phyloP scores from a whole-genome alignment of 83 land plant genomes.

The Diphasiastrum complanatum region DNA sequence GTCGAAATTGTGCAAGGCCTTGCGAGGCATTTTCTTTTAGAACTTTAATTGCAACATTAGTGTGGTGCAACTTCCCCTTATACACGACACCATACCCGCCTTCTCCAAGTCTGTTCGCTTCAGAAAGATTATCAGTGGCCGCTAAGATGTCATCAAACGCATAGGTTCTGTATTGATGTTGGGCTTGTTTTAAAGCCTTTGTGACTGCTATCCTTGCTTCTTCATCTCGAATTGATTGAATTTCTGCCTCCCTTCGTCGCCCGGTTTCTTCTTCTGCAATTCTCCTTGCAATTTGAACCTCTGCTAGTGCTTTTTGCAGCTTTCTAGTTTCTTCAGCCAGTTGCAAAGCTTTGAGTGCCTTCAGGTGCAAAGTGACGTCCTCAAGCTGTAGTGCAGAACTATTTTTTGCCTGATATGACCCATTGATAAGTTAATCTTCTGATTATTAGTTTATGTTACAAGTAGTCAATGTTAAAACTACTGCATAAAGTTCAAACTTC shows the following conservation, averaged over 20 bases:
- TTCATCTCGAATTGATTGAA: not conserved
- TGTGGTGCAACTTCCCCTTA: constrained; percentile 16
- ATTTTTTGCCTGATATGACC: no score
- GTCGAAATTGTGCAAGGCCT: constrained; percentile 14
- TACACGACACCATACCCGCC: constrained; percentile 20
- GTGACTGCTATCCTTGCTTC: not conserved
- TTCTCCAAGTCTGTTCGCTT: constrained; percentile 10
- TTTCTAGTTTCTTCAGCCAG: constrained; percentile 4
- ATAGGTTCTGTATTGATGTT: constrained; percentile 8
- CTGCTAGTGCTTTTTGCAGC: not conserved
- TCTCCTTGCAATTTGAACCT: not conserved
- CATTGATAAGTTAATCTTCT: no score
- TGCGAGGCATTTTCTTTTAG: constrained; percentile 18
- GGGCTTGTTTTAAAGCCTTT: not conserved
- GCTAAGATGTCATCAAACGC: constrained; percentile 4
- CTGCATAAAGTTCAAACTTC: no score
- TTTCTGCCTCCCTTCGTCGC: constrained; percentile 1
- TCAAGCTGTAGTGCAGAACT: not conserved
- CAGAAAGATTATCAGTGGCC: constrained; percentile 12
- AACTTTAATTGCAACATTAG: constrained; percentile 23
- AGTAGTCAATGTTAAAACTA: no score
- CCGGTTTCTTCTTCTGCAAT: not conserved
- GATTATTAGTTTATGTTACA: no score
- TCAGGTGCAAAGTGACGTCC: not conserved
- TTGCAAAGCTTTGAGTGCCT: not conserved